phyloP scores from a whole-genome alignment of 139 green algal genomes.

The Coelastrella sp. region DNA sequence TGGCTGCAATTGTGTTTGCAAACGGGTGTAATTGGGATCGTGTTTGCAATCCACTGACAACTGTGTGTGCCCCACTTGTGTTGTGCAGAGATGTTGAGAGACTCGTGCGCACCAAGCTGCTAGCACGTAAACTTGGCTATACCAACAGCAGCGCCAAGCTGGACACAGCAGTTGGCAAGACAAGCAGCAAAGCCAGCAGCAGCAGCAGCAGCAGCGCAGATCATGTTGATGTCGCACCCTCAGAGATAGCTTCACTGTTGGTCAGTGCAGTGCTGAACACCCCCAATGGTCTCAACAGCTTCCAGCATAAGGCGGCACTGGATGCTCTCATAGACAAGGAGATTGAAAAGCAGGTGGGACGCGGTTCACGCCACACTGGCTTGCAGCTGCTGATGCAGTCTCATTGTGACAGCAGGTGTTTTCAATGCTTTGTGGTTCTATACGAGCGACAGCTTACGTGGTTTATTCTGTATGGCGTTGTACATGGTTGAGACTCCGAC shows the following conservation, averaged over 20 bases:
- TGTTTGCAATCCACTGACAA: too few species aligned
- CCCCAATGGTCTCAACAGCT: conserved; percentile 21
- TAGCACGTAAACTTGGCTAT: conserved; percentile 43
- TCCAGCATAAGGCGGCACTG: not conserved
- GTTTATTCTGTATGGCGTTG: too few species aligned
- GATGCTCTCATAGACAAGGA: conserved; percentile 25
- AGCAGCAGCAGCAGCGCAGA: not conserved
- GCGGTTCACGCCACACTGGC: too few species aligned
- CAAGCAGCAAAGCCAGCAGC: conserved; percentile 3
- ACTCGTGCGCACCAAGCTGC: conserved; percentile 32
- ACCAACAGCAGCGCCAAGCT: not conserved
- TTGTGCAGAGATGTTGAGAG: conserved; percentile 13
- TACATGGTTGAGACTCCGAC: too few species aligned
- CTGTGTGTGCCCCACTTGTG: not conserved
- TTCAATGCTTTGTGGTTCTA: too few species aligned
- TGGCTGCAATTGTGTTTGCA: too few species aligned
- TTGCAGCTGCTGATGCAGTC: too few species aligned
- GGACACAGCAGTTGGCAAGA: not conserved
- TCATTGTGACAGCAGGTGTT: too few species aligned
- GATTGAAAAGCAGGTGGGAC: conserved; percentile 8
- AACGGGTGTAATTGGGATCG: too few species aligned
- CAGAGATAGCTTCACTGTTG: conserved; percentile 9
- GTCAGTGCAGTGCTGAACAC: not conserved
- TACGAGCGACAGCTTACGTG: too few species aligned
- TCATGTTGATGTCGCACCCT: not conserved